Conservation (phyloP, 768 basidiomycete species). For the Paxillus ammoniavirescens region DNA sequence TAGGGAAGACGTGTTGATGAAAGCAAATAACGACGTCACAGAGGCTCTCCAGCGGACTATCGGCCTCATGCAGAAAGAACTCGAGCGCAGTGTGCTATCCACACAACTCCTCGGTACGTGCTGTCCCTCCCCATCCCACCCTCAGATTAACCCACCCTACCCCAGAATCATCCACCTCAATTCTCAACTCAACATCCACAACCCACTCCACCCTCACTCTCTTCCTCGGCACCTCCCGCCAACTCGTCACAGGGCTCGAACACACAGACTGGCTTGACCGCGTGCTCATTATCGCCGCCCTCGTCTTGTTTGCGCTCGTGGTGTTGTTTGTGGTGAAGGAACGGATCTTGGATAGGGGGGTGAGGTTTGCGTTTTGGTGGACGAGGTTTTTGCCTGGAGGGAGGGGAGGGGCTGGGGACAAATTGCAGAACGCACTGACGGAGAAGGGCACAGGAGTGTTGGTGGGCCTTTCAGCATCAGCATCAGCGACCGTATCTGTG, state of each 20-base stretch:
- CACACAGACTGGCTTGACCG: conserved; percentile 92
- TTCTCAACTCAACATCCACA: conserved; percentile 69
- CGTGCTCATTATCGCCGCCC: conserved; percentile 74
- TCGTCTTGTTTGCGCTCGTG: conserved; percentile 81
- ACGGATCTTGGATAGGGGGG: conserved; percentile 74
- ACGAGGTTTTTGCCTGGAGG: conserved; percentile 61
- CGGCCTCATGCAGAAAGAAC: conserved; percentile 84
- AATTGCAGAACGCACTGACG: conserved; percentile 6
- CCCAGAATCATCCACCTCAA: conserved; percentile 74
- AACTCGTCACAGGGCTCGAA: conserved; percentile 85
- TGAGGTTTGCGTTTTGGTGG: conserved; percentile 88
- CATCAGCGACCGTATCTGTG: too few relatives aligned
- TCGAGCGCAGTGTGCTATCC: conserved; percentile 85
- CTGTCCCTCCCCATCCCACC: not conserved
- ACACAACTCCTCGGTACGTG: conserved; percentile 77
- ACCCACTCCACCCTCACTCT: conserved; percentile 74
- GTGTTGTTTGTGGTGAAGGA: conserved; percentile 88
- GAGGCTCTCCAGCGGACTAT: conserved; percentile 84
- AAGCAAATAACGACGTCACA: conserved; percentile 86
- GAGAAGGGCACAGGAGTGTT: not conserved
- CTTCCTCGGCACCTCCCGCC: conserved; percentile 75
- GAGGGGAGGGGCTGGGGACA: not conserved
- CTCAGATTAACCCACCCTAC: not conserved
- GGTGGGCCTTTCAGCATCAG: conserved; percentile 1
- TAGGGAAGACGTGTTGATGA: conserved; percentile 85